Evolutionary conservation across 208 protist genomes (phyloP), one percentile per base, ranked within the genome.

Genomic region (Wallacemonas collosoma): DNA sequence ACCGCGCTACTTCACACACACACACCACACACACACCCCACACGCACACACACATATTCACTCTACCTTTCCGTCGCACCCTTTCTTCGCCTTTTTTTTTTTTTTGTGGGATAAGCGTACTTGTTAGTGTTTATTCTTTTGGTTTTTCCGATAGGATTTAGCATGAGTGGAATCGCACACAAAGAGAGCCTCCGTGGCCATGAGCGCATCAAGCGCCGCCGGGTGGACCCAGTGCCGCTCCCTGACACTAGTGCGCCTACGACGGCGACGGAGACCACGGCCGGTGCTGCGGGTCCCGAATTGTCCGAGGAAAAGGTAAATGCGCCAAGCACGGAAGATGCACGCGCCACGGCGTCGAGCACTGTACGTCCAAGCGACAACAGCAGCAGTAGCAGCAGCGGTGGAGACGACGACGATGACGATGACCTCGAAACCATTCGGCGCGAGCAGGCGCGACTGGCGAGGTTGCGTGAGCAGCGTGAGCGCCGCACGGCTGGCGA

Each of bases 111-210:
- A 26, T 26, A 26, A 26, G 26, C 26, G 26, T 26, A 26, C 26
- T 26, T 26, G 26, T 26, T 26, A 26, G 26, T 26, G 26, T 26
- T 8, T 65, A 15, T 70, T n/a, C 67, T 12, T 68, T 36, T 41
- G 62, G 56, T 17, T 72, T 8, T 70, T 45, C 35, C 2, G 17
- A 17, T 58, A 54, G 45, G 11, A 69, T 69, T 43, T 45, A 17
- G 3, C 38, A 81, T 81, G 76, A 36, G 75, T 14, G 76, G 73
- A 11, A 82, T 85, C 39, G 67, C 58, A n/a, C 87, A 92, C 79
- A 92, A 92, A 73, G 87, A 92, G 62, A 86, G 81, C 61, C 77
- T 89, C 15, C 83, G 81, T 11, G 81, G 67, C 8, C 83, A 92
- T 47, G 68, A 78, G 15, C 65, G 73, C 61, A 85, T 92, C 47